These are phyloP conservation scores for Backusella circina DNA, from an alignment of 192 early-diverging fungal species.

Conservation along the genomic window DNA sequence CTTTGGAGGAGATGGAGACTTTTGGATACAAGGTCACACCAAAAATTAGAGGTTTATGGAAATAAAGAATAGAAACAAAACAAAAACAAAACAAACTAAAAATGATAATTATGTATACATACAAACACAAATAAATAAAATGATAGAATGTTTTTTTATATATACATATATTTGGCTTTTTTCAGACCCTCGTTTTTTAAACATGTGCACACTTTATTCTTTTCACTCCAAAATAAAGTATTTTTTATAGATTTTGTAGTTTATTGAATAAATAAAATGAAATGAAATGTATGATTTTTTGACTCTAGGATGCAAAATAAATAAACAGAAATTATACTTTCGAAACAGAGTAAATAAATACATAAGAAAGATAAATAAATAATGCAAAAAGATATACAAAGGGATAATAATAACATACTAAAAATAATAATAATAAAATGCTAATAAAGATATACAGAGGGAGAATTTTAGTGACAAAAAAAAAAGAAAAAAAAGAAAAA, in stretches of 20 bases:
- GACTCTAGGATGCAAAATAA: background rate
- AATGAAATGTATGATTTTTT: background rate
- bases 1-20: constrained; percentile 61
- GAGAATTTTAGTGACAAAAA: too few species aligned
- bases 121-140: background rate
- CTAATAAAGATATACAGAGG: too few species aligned
- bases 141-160: background rate
- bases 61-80: background rate
- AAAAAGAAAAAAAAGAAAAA: constrained; percentile 5
- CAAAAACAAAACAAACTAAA: background rate
- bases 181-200: background rate
- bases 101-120: background rate
- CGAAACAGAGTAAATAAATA: background rate
- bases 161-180: background rate
- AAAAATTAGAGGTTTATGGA: background rate
- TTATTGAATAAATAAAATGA: background rate
- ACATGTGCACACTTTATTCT: background rate
- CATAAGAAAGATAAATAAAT: background rate
- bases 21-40: constrained; percentile 42
- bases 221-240: background rate
- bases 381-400: background rate
- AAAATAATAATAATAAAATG: background rate
- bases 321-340: background rate
- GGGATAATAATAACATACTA: background rate
- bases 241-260: background rate